A percentile compares a stretch with the other conserved stretches of the same genome.
These are phyloP conservation scores for Cutaneotrichosporon cyanovorans DNA, from an alignment of 1,284 basidiomycete species.

Conservation along the genomic window DNA sequence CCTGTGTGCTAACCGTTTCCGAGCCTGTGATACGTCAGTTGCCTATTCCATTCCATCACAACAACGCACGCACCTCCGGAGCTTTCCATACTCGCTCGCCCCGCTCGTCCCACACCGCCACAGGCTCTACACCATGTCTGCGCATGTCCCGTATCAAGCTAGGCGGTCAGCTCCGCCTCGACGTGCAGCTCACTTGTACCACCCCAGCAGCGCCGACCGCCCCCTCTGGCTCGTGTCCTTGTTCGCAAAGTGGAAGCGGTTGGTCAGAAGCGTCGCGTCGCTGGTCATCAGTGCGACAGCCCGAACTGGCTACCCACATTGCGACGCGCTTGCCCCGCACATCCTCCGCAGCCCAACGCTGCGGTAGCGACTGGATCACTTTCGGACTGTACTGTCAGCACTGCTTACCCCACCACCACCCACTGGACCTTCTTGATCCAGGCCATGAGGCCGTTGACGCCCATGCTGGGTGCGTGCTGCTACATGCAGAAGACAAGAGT, in stretches of 20 bases:
- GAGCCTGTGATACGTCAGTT: slow-evolving; percentile 10
- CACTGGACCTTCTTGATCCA: slow-evolving; percentile 37
- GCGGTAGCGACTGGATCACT: slow-evolving; percentile 21
- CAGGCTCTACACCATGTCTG: slow-evolving; percentile 30
- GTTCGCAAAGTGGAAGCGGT: slow-evolving; percentile 40
- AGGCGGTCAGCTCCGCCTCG: slow-evolving; percentile 6
- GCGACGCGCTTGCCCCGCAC: slow-evolving; percentile 37
- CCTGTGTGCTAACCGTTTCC: slow-evolving; percentile 15
- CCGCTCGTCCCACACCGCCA: slow-evolving; percentile 42
- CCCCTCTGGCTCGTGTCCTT: slow-evolving; percentile 15
- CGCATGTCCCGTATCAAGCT: slow-evolving; percentile 38
- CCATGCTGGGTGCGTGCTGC: slow-evolving; percentile 24
- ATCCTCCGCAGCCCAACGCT: slow-evolving; percentile 30
- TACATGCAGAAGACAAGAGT: too few relatives aligned
- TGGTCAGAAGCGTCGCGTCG: slow-evolving; percentile 43
- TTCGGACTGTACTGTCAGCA: slow-evolving; percentile 23
- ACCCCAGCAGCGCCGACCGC: slow-evolving; percentile 35
- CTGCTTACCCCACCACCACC: slow-evolving; percentile 1
- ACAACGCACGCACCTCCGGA: slow-evolving; percentile 32
- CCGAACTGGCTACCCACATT: slow-evolving; percentile 19
- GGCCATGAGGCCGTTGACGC: slow-evolving; percentile 31
- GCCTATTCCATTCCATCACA: background rate
- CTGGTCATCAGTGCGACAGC: slow-evolving; percentile 13
- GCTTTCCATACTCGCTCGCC: slow-evolving; percentile 44
- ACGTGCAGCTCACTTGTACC: slow-evolving; percentile 36